Evolutionary conservation across 2,329 filamentous ascomycete species (phyloP).

Genomic region (Byssoonygena ceratinophila): DNA sequence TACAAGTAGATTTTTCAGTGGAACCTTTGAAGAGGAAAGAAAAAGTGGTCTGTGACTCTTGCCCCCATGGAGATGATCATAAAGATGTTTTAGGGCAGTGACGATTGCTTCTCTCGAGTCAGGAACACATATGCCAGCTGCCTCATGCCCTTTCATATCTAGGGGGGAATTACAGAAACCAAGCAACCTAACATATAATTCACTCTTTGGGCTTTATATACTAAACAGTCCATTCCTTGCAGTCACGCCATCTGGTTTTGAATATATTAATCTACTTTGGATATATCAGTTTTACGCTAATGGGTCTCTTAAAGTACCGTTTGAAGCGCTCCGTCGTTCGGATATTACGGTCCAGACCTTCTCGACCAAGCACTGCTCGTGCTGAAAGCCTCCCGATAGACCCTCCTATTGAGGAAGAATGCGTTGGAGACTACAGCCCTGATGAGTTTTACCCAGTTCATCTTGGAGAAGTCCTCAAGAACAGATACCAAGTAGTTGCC

Average conservation of each 20-base stretch:
- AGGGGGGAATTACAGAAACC: no score
- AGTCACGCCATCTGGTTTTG: not conserved
- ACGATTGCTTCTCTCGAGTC: no score
- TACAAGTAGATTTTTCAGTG: no score
- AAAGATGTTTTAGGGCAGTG: no score
- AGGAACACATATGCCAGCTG: no score
- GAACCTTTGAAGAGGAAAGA: no score
- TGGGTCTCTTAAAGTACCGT: not conserved
- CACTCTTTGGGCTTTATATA: no score
- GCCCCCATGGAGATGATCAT: no score
- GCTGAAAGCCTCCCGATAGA: not conserved
- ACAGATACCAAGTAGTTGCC: slow-evolving; percentile 15
- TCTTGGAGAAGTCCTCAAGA: slow-evolving; percentile 16
- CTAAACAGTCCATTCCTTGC: not conserved
- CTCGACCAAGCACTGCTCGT: no score
- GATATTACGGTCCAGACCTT: not conserved
- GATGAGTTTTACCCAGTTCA: slow-evolving; percentile 17
- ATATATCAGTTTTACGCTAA: not conserved
- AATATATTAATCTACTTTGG: not conserved
- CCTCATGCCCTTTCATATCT: no score
- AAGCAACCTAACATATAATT: no score
- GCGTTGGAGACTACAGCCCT: slow-evolving; percentile 10
- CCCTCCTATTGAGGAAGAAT: slow-evolving; percentile 12
- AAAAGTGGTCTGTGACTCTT: no score
- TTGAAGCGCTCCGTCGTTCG: not conserved